A percentile compares a stretch with the other conserved stretches of the same genome.
Evolutionary conservation across 257 asterid genomes (phyloP).

Genomic region (Solanum piurae): DNA sequence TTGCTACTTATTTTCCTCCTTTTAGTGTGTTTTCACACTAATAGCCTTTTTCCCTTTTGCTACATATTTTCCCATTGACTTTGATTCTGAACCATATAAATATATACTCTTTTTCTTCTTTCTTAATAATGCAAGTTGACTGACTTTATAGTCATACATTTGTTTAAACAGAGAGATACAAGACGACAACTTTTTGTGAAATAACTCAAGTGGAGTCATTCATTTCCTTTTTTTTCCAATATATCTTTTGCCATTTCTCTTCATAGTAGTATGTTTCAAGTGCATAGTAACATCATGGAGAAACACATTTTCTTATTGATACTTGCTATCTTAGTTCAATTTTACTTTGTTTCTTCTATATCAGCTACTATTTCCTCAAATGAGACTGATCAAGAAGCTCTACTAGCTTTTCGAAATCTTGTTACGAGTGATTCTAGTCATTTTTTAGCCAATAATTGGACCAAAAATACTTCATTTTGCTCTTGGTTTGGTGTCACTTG

Average conservation of each 20-base stretch:
- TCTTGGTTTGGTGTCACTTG: conserved; percentile 25
- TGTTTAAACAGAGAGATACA: neutral
- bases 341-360: neutral
- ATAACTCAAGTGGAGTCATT: neutral
- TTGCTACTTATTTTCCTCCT: neutral
- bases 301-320: neutral
- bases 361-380: neutral
- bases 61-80: neutral
- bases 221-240: neutral
- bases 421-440: conserved; percentile 5
- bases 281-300: neutral
- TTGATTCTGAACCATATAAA: neutral
- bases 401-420: conserved; percentile 14
- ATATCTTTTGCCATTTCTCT: neutral
- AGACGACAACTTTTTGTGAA: neutral
- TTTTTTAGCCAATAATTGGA: conserved; percentile 15
- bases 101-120: neutral
- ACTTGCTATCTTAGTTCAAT: neutral
- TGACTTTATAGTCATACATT: neutral
- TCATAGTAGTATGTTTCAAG: neutral
- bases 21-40: neutral
- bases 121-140: neutral
- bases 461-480: conserved; percentile 4
- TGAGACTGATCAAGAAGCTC: conserved; percentile 8
- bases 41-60: neutral